Evolutionary conservation across 169 alveolate species (phyloP).

Genomic region (Plasmodium chabaudi): DNA sequence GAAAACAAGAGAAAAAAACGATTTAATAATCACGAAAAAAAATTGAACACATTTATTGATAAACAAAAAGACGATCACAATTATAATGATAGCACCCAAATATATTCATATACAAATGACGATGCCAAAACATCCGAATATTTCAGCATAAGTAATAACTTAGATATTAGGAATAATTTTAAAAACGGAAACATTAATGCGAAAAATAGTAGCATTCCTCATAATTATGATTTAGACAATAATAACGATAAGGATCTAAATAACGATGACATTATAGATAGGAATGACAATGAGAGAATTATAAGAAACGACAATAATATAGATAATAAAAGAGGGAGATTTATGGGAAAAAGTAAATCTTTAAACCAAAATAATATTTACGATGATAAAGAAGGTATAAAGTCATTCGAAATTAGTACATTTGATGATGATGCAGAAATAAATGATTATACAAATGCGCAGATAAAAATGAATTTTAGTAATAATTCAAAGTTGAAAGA

Average conservation of each 20-base stretch:
- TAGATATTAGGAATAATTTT: background rate
- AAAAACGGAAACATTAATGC: background rate
- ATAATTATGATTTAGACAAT: slow-evolving; percentile 5
- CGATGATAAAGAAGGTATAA: slow-evolving; percentile 29
- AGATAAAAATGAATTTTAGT: slow-evolving; percentile 19
- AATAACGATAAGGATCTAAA: background rate
- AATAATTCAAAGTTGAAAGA: slow-evolving; percentile 32
- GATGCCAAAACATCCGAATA: slow-evolving; percentile 5
- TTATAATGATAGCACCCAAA: slow-evolving; percentile 14
- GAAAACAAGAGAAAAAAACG: slow-evolving; percentile 19
- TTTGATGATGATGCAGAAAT: slow-evolving; percentile 17
- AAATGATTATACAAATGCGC: slow-evolving; percentile 22
- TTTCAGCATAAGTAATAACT: slow-evolving; percentile 9
- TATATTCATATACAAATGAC: slow-evolving; percentile 8
- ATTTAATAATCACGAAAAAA: slow-evolving; percentile 17
- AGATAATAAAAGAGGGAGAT: slow-evolving; percentile 11
- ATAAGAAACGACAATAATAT: slow-evolving; percentile 2
- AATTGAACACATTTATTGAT: slow-evolving; percentile 1
- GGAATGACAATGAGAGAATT: background rate
- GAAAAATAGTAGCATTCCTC: background rate
- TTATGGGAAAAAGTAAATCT: slow-evolving; percentile 54
- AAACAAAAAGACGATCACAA: background rate
- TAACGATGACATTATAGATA: background rate
- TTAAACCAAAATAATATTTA: slow-evolving; percentile 36
- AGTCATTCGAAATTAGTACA: slow-evolving; percentile 2